phyloP scores from a whole-genome alignment of 768 basidiomycete species.

The Hemileccinum rubropunctum region DNA sequence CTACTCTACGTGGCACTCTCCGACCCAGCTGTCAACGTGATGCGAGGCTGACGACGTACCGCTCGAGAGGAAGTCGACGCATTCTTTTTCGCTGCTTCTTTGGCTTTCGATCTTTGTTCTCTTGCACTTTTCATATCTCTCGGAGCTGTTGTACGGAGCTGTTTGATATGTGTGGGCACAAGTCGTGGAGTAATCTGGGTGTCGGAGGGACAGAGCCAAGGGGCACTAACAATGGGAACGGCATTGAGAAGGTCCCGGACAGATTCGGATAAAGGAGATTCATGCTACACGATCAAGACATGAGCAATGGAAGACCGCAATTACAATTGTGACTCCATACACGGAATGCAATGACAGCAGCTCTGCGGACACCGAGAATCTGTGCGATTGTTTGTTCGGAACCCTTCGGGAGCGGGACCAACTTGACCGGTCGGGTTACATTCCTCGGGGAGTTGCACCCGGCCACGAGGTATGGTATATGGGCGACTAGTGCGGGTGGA shows the following conservation, averaged over 20 bases:
- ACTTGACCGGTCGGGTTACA: slow-evolving; percentile 40
- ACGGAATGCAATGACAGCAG: slow-evolving; percentile 63
- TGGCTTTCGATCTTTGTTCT: slow-evolving; percentile 49
- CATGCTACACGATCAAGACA: slow-evolving; percentile 29
- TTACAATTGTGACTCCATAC: slow-evolving; percentile 41
- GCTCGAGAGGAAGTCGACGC: slow-evolving; percentile 7
- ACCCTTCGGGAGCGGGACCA: slow-evolving; percentile 65
- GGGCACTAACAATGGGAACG: slow-evolving; percentile 56
- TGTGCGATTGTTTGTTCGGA: slow-evolving; percentile 62
- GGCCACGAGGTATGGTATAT: slow-evolving; percentile 76
- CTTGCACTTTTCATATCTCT: slow-evolving; percentile 76
- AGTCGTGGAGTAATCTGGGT: slow-evolving; percentile 29
- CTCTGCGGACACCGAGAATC: slow-evolving; percentile 62
- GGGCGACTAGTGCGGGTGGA: slow-evolving; percentile 66
- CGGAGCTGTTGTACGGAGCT: slow-evolving; percentile 73
- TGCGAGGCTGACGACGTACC: slow-evolving; percentile 17
- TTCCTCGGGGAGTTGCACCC: slow-evolving; percentile 56
- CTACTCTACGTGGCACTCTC: slow-evolving; percentile 1
- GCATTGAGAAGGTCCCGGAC: slow-evolving; percentile 42
- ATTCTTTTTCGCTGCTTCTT: slow-evolving; percentile 43
- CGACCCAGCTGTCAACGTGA: slow-evolving; percentile 16
- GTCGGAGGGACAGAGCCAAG: slow-evolving; percentile 52
- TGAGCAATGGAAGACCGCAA: slow-evolving; percentile 5
- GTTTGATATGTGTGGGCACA: slow-evolving; percentile 78
- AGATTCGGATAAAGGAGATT: slow-evolving; percentile 37